Evolutionary conservation across 2,329 filamentous ascomycete genomes (phyloP).

Genomic region (Fusarium secorum): DNA sequence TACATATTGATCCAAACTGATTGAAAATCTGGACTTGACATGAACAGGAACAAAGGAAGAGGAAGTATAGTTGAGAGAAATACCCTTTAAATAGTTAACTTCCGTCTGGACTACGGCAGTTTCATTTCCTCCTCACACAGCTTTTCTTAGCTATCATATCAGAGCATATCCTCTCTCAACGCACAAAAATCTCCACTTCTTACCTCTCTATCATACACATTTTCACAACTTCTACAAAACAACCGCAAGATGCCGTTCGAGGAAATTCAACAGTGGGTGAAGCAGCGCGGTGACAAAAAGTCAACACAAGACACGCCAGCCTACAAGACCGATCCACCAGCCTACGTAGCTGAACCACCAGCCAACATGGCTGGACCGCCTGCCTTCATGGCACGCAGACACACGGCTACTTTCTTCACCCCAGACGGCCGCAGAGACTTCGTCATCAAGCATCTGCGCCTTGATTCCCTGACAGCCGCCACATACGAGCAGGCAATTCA

Average conservation of each 20-base stretch:
- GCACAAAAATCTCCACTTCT: accelerated
- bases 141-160: background rate
- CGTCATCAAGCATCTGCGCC: accelerated
- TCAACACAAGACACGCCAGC: background rate
- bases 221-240: accelerated
- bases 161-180: background rate
- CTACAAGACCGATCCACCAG: accelerated
- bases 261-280: background rate
- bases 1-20: background rate
- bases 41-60: accelerated
- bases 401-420: accelerated
- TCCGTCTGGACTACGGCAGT: background rate
- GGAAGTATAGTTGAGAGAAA: accelerated
- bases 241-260: accelerated
- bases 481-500: background rate
- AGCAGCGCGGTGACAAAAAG: background rate
- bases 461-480: accelerated
- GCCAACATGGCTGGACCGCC: background rate
- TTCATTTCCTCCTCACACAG: background rate
- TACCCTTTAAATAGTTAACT: background rate
- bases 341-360: accelerated
- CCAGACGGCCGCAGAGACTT: background rate
- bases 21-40: background rate
- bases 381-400: background rate
- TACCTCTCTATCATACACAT: accelerated